These are phyloP conservation scores for Exobasidium cylindrosporum DNA, from an alignment of 1,284 basidiomycete species.

Conservation along the genomic window DNA sequence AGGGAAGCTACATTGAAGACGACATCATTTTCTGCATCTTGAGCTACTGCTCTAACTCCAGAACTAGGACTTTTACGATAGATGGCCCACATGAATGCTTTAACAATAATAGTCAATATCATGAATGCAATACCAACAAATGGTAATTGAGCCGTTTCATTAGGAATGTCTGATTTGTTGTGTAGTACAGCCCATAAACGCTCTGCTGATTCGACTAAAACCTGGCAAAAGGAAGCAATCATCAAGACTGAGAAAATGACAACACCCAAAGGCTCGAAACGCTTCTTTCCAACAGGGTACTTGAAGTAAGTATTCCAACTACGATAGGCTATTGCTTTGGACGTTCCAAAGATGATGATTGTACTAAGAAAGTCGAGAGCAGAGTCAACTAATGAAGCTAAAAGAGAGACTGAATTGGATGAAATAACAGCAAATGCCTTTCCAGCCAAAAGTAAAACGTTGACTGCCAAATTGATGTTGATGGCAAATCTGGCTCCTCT, in stretches of 20 bases:
- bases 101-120: conserved; percentile 62
- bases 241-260: conserved; percentile 63
- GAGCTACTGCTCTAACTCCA: conserved; percentile 55
- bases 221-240: conserved; percentile 58
- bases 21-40: conserved; percentile 61
- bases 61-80: conserved; percentile 56
- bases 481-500: conserved; percentile 46
- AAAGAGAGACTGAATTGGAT: conserved; percentile 62
- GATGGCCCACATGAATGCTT: conserved; percentile 59
- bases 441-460: conserved; percentile 59
- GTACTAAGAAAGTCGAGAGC: conserved; percentile 62
- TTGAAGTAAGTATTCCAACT: conserved; percentile 48
- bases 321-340: conserved; percentile 44
- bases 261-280: conserved; percentile 59
- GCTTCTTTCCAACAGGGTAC: conserved; percentile 61
- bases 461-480: conserved; percentile 55
- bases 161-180: conserved; percentile 31
- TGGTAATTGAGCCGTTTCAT: conserved; percentile 33
- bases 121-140: conserved; percentile 56
- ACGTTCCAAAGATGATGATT: conserved; percentile 55
- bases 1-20: conserved; percentile 63
- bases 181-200: conserved; percentile 43
- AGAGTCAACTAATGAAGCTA: conserved; percentile 62
- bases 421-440: conserved; percentile 61
- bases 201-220: conserved; percentile 46